Base-by-base conservation (phyloP, 2,329 filamentous ascomycete genomes). In the Epicoccum sorghinum region DNA sequence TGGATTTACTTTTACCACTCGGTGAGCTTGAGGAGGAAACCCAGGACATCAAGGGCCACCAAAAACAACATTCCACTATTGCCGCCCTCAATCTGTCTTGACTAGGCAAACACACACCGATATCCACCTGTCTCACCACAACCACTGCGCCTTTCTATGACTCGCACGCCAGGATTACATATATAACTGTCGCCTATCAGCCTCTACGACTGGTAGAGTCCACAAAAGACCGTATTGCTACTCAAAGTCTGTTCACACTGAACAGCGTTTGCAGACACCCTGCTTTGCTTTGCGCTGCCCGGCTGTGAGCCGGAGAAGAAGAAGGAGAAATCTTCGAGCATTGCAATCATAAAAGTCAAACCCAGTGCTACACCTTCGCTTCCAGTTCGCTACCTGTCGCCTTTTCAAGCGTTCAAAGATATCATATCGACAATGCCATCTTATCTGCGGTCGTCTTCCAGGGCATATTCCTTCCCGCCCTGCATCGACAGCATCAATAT, bases 391-490 rank as follows among this genome's bases (percentile, higher is more conserved):
- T 59, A 52, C 36, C 59, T 52, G 39, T 69, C 66, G 9, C 50
- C 46, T 7, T 47, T 67, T 33, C 65, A 55, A 33, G 51, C 63
- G 4, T 40, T 73, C 58, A 70, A 64, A 41, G 49, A 65, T 33
- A 49, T 66, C 38, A 44, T 68, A 44, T 56, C 59, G 47, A 59
- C 57, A n/a, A 75, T 75, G 72, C 71, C 72, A 35, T 72, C 71
- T 42, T 72, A 69, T 50, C 57, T 72, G 40, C 60, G 68, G 32
- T 57, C 49, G 32, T 49, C 59, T 24, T 63, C 62, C 18, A 64
- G 72, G 60, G 67, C 71, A 25, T 71, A 70, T 52, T 75, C 72
- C 1, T 75, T 66, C 52, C 72, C 71, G 44, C 72, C 72, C 24
- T 71, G 66, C 58, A 57, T 74, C 46, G 65, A 73, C 39, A 65